phyloP scores from a whole-genome alignment of 768 basidiomycete species.

The Trametes cubensis region DNA sequence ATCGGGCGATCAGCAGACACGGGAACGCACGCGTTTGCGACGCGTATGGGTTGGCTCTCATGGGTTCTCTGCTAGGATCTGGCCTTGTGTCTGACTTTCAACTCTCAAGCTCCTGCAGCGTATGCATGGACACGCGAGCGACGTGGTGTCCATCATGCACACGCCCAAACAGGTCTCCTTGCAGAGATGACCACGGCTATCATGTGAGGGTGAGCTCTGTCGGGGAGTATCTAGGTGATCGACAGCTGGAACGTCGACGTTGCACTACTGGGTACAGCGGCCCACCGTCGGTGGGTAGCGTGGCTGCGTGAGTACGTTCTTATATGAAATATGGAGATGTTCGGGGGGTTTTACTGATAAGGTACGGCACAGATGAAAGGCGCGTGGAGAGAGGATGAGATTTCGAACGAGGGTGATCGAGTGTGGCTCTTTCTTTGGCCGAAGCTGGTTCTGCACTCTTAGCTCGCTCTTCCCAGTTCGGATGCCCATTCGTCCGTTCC shows the following conservation, averaged over 20 bases:
- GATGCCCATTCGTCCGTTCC: conserved; percentile 16
- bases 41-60: conserved; percentile 6
- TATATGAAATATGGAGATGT: conserved; percentile 3
- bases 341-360: conserved; percentile 3
- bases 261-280: neutral
- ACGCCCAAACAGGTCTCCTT: neutral
- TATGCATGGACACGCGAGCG: neutral
- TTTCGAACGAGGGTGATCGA: conserved; percentile 18
- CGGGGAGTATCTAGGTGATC: conserved; percentile 14
- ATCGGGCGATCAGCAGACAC: conserved; percentile 19
- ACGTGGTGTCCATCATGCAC: conserved; percentile 4
- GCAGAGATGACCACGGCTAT: conserved; percentile 9
- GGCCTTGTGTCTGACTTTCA: conserved; percentile 16
- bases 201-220: conserved; percentile 9
- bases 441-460: conserved; percentile 5
- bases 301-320: conserved; percentile 1
- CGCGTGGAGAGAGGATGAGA: neutral
- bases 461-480: conserved; percentile 13
- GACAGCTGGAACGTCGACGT: conserved; percentile 12
- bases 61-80: neutral
- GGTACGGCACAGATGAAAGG: conserved; percentile 5
- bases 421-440: conserved; percentile 18
- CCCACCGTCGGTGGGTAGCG: neutral
- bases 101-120: conserved; percentile 18
- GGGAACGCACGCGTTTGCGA: conserved; percentile 1